Percentiles rank a stretch among this genome's conserved stretches.
Evolutionary conservation across 1,284 basidiomycete genomes (phyloP).

Genomic region (Malassezia pachydermatis): DNA sequence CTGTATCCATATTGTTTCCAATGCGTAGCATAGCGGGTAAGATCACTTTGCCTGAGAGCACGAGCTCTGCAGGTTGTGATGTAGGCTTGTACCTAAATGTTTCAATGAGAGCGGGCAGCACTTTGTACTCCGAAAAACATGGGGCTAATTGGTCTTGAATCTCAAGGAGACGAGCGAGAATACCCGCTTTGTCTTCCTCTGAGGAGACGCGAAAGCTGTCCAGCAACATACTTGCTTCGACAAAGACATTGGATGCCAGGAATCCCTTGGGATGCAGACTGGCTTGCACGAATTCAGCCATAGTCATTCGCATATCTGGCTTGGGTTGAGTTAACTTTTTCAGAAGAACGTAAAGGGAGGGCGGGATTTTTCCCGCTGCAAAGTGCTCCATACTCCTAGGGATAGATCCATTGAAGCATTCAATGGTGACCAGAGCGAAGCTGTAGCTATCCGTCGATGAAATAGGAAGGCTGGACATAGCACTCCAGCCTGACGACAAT

Average conservation of each 20-base stretch:
- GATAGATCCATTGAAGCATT: conserved; percentile 34
- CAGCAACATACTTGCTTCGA: conserved; percentile 71
- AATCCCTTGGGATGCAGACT: conserved; percentile 57
- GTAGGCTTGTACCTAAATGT: conserved; percentile 50
- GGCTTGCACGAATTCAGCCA: conserved; percentile 41
- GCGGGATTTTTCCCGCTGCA: conserved; percentile 67
- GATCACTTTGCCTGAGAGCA: conserved; percentile 17
- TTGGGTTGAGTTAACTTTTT: conserved; percentile 82
- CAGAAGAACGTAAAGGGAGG: conserved; percentile 65
- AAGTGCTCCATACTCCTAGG: conserved; percentile 59
- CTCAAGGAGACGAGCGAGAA: conserved; percentile 17
- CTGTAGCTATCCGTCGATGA: conserved; percentile 33
- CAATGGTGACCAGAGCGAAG: conserved; percentile 32
- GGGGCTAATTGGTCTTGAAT: conserved; percentile 55
- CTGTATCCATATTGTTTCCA: conserved; percentile 25
- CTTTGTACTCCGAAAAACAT: conserved; percentile 73
- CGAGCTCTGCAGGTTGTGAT: conserved; percentile 7
- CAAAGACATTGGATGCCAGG: conserved; percentile 71
- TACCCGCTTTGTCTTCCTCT: conserved; percentile 66
- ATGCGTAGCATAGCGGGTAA: conserved; percentile 40
- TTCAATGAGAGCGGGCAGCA: conserved; percentile 75
- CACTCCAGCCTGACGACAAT: conserved; percentile 67
- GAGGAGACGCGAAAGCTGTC: conserved; percentile 75
- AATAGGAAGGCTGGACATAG: conserved; percentile 21
- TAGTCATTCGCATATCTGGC: conserved; percentile 64